Percentiles rank a stretch among this genome's conserved stretches.
Conservation (phyloP, 805 yeast species). For the Metschnikowia continentalis region DNA sequence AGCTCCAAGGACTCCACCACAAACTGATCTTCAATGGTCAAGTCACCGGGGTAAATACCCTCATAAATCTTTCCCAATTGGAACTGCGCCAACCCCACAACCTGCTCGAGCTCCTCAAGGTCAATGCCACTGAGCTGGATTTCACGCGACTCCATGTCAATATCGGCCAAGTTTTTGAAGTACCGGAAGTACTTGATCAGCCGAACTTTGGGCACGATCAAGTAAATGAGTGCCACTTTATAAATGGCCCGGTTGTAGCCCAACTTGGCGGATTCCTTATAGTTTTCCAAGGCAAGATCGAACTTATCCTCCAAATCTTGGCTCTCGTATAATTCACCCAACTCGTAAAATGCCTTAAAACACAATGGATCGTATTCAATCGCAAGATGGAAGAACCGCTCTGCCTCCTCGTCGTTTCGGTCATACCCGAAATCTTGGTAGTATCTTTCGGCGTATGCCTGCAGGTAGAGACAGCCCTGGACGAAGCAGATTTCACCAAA, state of each 20-base stretch:
- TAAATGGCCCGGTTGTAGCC: conserved; percentile 45
- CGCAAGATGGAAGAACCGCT: conserved; percentile 29
- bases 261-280: conserved; percentile 35
- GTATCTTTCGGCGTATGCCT: conserved; percentile 28
- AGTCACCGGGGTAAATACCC: conserved; percentile 43
- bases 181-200: conserved; percentile 34
- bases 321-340: conserved; percentile 38
- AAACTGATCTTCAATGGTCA: conserved; percentile 34
- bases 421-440: conserved; percentile 36
- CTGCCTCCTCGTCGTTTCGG: conserved; percentile 26
- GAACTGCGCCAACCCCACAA: conserved; percentile 38
- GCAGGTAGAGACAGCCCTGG: conserved; percentile 36
- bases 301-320: conserved; percentile 27
- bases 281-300: conserved; percentile 30
- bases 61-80: conserved; percentile 42
- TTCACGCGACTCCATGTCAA: conserved; percentile 32
- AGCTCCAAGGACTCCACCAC: conserved; percentile 29
- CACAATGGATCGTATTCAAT: conserved; percentile 29
- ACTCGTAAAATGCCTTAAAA: conserved; percentile 31
- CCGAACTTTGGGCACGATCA: conserved; percentile 32
- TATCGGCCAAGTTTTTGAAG: conserved; percentile 33
- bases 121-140: conserved; percentile 35
- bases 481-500: conserved; percentile 32
- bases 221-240: conserved; percentile 35
- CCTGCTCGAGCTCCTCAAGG: conserved; percentile 37